These are phyloP conservation scores for Epithele typhae DNA, from an alignment of 768 basidiomycete species.

Conservation along the genomic window DNA sequence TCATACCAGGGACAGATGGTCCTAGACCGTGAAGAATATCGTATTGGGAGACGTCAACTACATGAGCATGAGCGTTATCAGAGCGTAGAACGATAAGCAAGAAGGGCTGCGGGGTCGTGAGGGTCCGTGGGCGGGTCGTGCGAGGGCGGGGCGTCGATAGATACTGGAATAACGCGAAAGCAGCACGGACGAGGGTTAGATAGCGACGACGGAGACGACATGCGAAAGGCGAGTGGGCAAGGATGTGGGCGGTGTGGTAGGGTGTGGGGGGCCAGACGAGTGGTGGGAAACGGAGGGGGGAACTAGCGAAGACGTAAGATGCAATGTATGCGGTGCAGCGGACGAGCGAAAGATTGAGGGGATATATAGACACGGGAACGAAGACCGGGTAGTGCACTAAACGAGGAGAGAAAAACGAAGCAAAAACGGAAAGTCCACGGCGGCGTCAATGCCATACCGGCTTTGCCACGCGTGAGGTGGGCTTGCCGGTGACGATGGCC, in stretches of 20 bases:
- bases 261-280: not conserved
- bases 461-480: conserved; percentile 11
- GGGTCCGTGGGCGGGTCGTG: conserved; percentile 15
- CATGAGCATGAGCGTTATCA: conserved; percentile 15
- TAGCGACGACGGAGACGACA: conserved; percentile 14
- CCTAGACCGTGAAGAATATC: no score
- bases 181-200: conserved; percentile 18
- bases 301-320: not conserved
- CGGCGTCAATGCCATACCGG: conserved; percentile 9
- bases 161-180: conserved; percentile 19
- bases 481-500: conserved; percentile 66
- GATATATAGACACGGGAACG: conserved; percentile 3
- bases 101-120: conserved; percentile 11
- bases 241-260: not conserved
- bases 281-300: conserved; percentile 2
- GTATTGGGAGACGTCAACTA: conserved; percentile 14
- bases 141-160: conserved; percentile 18
- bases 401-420: not conserved
- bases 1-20: no score
- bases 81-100: conserved; percentile 14
- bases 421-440: not conserved
- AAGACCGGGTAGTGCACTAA: conserved; percentile 2
- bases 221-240: not conserved
- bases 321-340: conserved; percentile 9
- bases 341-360: conserved; percentile 10